Conservation (phyloP, 2,329 filamentous ascomycete genomes). For the Neonectria magnoliae region DNA sequence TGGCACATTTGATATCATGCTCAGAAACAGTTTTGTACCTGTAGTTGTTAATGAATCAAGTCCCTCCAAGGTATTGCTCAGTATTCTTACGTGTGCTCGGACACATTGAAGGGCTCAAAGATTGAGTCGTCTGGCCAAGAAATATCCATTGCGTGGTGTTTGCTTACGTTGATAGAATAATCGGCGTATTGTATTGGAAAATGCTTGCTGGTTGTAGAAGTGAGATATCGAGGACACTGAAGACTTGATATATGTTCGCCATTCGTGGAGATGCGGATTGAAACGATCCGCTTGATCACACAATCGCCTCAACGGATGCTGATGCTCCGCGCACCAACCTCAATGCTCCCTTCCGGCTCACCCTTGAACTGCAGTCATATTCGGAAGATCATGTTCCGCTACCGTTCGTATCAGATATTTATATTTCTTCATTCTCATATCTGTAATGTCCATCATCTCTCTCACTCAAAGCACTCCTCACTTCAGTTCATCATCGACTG, state of each 20-base stretch:
- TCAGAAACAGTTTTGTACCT: slow-evolving; percentile 36
- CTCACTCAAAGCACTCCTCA: background rate
- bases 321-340: background rate
- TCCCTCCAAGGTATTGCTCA: background rate
- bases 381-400: background rate
- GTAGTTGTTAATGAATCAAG: rapidly evolving
- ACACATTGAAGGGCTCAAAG: slow-evolving; percentile 31
- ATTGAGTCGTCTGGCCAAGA: slow-evolving; percentile 33
- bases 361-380: too few species aligned
- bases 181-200: background rate
- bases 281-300: background rate
- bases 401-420: background rate
- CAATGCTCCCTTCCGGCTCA: too few species aligned
- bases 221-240: background rate
- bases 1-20: slow-evolving; percentile 33
- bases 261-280: background rate
- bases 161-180: background rate
- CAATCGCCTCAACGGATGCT: background rate
- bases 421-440: background rate
- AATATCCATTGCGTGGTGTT: slow-evolving; percentile 18
- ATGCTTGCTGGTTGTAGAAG: background rate
- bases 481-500: background rate
- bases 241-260: background rate
- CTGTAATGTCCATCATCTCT: background rate
- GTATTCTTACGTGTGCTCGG: slow-evolving; percentile 31